These are phyloP conservation scores for Tulasnella sp. DNA, from an alignment of 768 basidiomycete genomes.

Conservation along the genomic window DNA sequence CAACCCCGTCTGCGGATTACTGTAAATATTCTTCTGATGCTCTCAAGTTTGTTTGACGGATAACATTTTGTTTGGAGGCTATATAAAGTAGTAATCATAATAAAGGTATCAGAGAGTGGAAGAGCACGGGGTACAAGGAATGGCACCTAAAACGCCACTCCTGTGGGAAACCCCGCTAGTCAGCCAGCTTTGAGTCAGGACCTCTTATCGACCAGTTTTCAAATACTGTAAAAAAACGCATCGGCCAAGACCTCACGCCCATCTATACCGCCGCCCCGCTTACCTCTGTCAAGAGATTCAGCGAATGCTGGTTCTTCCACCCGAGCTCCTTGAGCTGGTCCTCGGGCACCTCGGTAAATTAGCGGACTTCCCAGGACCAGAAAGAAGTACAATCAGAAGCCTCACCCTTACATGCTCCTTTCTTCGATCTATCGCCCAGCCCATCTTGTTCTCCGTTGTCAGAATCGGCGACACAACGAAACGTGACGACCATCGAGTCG, in stretches of 20 bases:
- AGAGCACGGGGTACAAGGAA: not conserved
- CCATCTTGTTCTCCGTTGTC: not conserved
- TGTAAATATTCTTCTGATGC: not conserved
- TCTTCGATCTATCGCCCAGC: not conserved
- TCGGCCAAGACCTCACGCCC: not conserved
- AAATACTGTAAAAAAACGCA: not conserved
- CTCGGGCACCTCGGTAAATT: not conserved
- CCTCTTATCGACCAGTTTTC: too few species aligned
- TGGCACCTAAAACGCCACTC: too few species aligned
- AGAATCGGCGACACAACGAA: not conserved
- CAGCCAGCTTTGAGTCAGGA: too few species aligned
- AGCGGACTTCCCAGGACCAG: not conserved
- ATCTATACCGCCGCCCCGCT: not conserved
- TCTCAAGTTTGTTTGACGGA: not conserved
- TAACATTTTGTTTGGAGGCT: not conserved
- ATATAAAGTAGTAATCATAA: not conserved
- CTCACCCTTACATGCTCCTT: not conserved
- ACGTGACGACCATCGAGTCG: not conserved
- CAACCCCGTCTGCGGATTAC: not conserved
- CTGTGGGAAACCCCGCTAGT: not conserved
- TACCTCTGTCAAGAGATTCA: not conserved
- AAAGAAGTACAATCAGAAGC: not conserved
- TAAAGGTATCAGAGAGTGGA: not conserved
- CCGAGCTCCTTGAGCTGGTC: not conserved
- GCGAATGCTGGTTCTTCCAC: not conserved